Evolutionary conservation across 345 rosid genomes (phyloP).

Genomic region (Eutrema heterophyllum): DNA sequence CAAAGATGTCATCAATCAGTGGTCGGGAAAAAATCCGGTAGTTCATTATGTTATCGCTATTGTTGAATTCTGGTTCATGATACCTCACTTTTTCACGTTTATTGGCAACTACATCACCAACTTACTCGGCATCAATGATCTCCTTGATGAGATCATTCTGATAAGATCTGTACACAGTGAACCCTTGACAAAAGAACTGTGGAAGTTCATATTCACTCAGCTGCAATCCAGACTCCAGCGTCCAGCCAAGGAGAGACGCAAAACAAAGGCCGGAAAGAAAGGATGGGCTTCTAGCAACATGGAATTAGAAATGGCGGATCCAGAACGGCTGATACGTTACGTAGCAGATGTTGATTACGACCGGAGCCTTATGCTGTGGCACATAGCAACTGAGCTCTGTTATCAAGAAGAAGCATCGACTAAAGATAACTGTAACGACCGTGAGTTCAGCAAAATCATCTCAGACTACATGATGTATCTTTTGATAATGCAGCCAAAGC

Average conservation of each 20-base stretch:
- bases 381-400: constrained; percentile 48
- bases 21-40: not conserved
- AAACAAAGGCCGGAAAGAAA: constrained; percentile 36
- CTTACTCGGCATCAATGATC: not conserved
- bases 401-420: not conserved
- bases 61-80: not conserved
- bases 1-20: not conserved
- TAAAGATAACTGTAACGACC: not conserved
- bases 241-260: constrained; percentile 29
- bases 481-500: constrained; percentile 37
- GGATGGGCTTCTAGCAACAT: constrained; percentile 32
- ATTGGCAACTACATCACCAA: not conserved
- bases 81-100: not conserved
- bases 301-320: not conserved
- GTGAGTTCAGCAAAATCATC: constrained; percentile 35
- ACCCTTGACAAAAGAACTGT: constrained; percentile 23
- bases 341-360: constrained; percentile 25
- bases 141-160: not conserved
- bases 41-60: not conserved
- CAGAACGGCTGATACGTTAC: constrained; percentile 21
- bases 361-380: constrained; percentile 38
- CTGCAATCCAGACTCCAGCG: constrained; percentile 23
- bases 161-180: not conserved
- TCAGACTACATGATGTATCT: constrained; percentile 54
- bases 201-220: constrained; percentile 40